Conservation (phyloP, 2,329 filamentous ascomycete genomes). For the Ceratocystis smalleyi region DNA sequence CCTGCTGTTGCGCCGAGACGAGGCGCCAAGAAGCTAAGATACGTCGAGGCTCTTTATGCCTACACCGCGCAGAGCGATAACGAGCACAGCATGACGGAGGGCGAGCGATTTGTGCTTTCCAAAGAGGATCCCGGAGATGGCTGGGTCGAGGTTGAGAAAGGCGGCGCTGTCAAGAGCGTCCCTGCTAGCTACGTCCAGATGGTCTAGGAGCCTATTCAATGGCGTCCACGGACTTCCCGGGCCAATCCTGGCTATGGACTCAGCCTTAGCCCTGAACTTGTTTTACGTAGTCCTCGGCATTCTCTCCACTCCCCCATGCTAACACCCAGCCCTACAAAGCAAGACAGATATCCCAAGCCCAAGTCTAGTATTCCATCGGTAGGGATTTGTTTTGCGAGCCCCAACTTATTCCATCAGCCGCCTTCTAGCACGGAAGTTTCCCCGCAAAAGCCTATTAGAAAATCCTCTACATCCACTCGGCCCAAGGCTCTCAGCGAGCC, state of each 20-base stretch:
- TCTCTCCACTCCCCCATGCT: not conserved
- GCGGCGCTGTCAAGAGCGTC: constrained; percentile 71
- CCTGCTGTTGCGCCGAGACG: constrained; percentile 80
- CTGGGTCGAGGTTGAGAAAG: constrained; percentile 93
- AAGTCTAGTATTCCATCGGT: not conserved
- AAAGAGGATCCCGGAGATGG: constrained; percentile 82
- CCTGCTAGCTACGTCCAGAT: constrained; percentile 85
- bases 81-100: constrained; percentile 81
- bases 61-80: constrained; percentile 73
- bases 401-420: not conserved
- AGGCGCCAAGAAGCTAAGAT: constrained; percentile 84
- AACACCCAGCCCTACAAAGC: not conserved
- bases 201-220: constrained; percentile 32
- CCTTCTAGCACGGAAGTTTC: not conserved
- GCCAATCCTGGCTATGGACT: constrained; percentile 2
- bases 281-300: constrained; percentile 9
- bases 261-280: constrained; percentile 8
- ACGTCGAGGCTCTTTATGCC: constrained; percentile 85
- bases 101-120: constrained; percentile 80
- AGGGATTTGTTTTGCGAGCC: not conserved
- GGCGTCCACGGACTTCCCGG: constrained; percentile 7
- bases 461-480: not conserved
- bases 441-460: not conserved
- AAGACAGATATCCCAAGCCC: not conserved
- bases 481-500: not conserved